Base-by-base conservation (phyloP, 1,284 basidiomycete species). In the Meira miltonrushii region DNA sequence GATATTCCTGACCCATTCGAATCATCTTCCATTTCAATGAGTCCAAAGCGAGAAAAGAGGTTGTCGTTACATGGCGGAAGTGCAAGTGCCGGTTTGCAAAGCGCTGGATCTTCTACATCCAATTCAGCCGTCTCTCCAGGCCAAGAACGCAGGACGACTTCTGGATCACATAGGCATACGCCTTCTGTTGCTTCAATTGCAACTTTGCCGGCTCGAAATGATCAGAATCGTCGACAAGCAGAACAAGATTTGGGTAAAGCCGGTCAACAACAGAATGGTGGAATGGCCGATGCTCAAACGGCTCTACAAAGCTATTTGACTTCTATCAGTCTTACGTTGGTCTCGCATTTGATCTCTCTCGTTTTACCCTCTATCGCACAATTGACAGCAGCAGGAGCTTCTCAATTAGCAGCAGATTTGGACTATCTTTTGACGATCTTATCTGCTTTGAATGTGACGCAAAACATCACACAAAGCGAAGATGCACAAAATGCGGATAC, bases 371-470 rank as follows among this genome's bases (percentile, higher is more conserved):
- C 91, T 58, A 78, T 82, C 6, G 79, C 80, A 23, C 58, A 66
- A 0, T 79, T 95, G 53, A 83, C 84, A 10, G 72, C 79, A 3
- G 79, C 83, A 1, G 94, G 92, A 0, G 85, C 87, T 1, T 85
- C 86, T 9, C 94, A 97, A 75, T 83, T 98, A n/a, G 82, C 84
- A 0, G 87, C 87, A 1, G 94, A 97, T 79, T 79, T 98, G 57
- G 87, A 85, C 23, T 95, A 96, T 78, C 82, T 98, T 25, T 84
- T 84, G 13, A 95, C 93, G 71, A 92, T 96, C 43, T 88, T 92
- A n/a, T 82, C 86, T 39, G 91, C 91, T 21, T 82, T 97, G 54
- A 92, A 93, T 70, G 40, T 60, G 54, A 50, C 19, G 40, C 28
- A 33, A 33, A 33, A 33, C 8, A 33, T 33, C 8, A 41, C 13